These are phyloP conservation scores for Aquilaria malaccensis DNA, from an alignment of 345 rosid species.

Conservation along the genomic window DNA sequence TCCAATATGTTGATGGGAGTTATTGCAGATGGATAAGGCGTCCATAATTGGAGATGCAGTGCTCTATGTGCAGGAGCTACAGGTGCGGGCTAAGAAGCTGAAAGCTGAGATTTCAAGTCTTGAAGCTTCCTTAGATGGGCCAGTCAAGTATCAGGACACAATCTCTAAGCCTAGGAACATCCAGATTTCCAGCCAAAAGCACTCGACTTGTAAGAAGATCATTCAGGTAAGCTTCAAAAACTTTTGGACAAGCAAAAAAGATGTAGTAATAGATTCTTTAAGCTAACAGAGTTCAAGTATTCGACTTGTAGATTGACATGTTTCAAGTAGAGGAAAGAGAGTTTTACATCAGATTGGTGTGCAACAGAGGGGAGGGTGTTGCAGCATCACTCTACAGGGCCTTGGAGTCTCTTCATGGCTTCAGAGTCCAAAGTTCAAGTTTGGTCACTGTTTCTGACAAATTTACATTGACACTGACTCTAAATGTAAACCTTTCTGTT, in stretches of 20 bases:
- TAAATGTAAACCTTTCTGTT: slow-evolving; percentile 35
- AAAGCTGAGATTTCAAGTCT: slow-evolving; percentile 59
- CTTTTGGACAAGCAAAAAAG: background rate
- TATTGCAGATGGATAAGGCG: slow-evolving; percentile 89
- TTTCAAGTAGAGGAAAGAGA: slow-evolving; percentile 73
- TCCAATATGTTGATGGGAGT: background rate
- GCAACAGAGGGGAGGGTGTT: slow-evolving; percentile 54
- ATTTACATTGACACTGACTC: slow-evolving; percentile 49
- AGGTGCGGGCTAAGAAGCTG: slow-evolving; percentile 57
- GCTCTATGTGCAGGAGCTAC: slow-evolving; percentile 63
- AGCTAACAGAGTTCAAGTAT: background rate
- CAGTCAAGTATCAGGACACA: slow-evolving; percentile 22
- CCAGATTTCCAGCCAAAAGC: slow-evolving; percentile 16
- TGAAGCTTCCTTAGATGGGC: slow-evolving; percentile 41
- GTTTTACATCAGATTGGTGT: slow-evolving; percentile 51
- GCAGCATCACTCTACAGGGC: slow-evolving; percentile 64
- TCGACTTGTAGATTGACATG: slow-evolving; percentile 58
- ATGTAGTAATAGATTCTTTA: background rate
- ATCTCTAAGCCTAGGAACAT: slow-evolving; percentile 12
- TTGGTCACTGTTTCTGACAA: slow-evolving; percentile 42
- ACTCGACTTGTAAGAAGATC: slow-evolving; percentile 37
- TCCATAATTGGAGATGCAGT: slow-evolving; percentile 85
- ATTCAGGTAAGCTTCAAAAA: slow-evolving; percentile 32
- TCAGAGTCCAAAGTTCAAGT: slow-evolving; percentile 63
- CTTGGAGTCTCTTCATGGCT: slow-evolving; percentile 62